phyloP scores from a whole-genome alignment of 2,329 filamentous ascomycete genomes.

The Albifimbria verrucaria region DNA sequence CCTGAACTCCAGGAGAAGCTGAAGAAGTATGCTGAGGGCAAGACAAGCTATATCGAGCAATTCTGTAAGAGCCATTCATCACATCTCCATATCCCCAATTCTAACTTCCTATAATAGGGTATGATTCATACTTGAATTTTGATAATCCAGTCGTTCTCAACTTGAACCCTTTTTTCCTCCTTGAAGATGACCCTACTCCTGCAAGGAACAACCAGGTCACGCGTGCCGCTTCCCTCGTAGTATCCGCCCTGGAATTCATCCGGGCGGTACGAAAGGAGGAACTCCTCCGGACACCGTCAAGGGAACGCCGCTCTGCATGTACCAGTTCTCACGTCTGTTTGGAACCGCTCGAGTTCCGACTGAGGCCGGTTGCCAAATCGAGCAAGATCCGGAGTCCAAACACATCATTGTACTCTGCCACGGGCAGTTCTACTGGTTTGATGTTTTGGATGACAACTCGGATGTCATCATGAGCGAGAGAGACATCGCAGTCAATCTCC shows the following conservation, averaged over 20 bases:
- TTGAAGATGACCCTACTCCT: conserved; percentile 96
- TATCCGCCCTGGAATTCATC: conserved; percentile 89
- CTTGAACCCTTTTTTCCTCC: conserved; percentile 93
- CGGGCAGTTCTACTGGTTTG: conserved; percentile 98
- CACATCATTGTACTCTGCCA: conserved; percentile 92
- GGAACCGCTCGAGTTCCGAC: conserved; percentile 93
- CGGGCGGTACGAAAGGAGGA: conserved; percentile 91
- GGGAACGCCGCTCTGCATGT: conserved; percentile 90
- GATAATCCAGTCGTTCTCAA: conserved; percentile 98
- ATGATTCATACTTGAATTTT: conserved; percentile 96
- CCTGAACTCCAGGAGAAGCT: conserved; percentile 83
- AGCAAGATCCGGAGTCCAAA: conserved; percentile 88
- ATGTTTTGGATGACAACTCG: conserved; percentile 89
- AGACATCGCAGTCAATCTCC: conserved; percentile 85
- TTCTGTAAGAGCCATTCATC: conserved; percentile 68
- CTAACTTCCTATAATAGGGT: conserved; percentile 59
- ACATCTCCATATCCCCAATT: background rate
- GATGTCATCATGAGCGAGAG: conserved; percentile 97
- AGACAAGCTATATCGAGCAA: conserved; percentile 96
- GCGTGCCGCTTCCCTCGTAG: conserved; percentile 83
- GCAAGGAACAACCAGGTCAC: conserved; percentile 96
- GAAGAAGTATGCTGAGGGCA: conserved; percentile 84
- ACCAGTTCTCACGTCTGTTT: conserved; percentile 93
- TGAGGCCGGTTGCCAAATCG: conserved; percentile 91
- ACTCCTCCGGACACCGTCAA: conserved; percentile 83